Evolutionary conservation across 2,329 filamentous ascomycete genomes (phyloP), one percentile per base, ranked within the genome.

Genomic region (Didymella glomerata): DNA sequence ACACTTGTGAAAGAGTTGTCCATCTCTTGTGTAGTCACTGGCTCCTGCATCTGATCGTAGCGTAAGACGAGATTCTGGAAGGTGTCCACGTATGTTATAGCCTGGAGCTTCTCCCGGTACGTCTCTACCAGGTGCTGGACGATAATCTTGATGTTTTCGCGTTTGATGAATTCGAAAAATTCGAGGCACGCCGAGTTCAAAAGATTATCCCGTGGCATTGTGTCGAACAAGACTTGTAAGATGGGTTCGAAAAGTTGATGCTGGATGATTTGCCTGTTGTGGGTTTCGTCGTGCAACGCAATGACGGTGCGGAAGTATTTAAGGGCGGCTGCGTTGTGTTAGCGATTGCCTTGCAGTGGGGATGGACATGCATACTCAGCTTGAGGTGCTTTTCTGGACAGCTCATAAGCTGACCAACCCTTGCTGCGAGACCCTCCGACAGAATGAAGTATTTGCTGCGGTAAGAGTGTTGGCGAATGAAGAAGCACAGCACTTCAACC

Each of bases 111-210:
- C 14, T 94, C 90, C 22, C 93, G 87, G 72, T 94, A 93, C 51
- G 90, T 91, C 67, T 92, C 90, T 11, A 96, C 92, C 22, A 98
- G 81, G 72, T 97, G 91, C 63, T 89, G 88, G 56, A 96, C 88
- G 46, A 97, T 82, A 14, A 90, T 87, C 75, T 93, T 96, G 69
- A 77, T 76, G 46, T 76, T 77, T 47, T 77, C 77, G 25, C 81
- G 79, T 74, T 89, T 92, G 69, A 98, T 91, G 71, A 90, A 93
- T 70, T 96, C 93, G 65, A 99, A 98, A 42, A 99, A 86, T 72
- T 99, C 95, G 10, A 98, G 83, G 68, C 92, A 97, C 9, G 93
- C 94, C 0, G 94, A 98, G 76, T 95, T 96, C 30, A 98, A 84
- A 3, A 99, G 83, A 68, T 97, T 98, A 76, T 99, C 94, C 41